Base-by-base conservation (phyloP, 78 protist species). In the Chrysochromulina tobinii region DNA sequence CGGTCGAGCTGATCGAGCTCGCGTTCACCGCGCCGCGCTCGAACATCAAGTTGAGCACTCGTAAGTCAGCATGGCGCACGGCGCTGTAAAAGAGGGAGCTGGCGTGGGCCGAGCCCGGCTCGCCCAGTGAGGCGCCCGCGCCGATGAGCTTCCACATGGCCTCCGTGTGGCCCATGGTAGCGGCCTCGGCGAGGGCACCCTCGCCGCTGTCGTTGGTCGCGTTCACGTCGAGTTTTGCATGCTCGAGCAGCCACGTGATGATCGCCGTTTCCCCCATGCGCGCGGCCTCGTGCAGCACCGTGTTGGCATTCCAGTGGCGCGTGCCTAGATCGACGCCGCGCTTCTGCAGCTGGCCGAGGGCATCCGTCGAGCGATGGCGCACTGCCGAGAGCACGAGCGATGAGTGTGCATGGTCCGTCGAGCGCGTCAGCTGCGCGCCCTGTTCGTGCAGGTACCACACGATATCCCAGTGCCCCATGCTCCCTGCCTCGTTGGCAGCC, bases 231-330 rank as follows among this genome's bases (percentile, higher is more conserved):
- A 12, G 23, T 7, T 12, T 12, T 38, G 38, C 38, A 12, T 59
- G 64, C 64, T 7, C 15, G 69, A 64, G 5, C 27, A 64, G 69
- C 69, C 8, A 15, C 27, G 25, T 9, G 25, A 15, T 15, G 27
- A 64, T 9, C 69, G 15, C 8, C 27, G 23, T 6, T 0, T 64
- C 25, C 27, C 69, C 69, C 25, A 20, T 5, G 5, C 69, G 69
- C 69, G 69, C 69, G 27, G 69, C 69, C 69, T 64, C 69, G 69
- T 64, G 69, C 25, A 64, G 69, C 69, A 21, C 69, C 69, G 69
- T 64, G 25, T 64, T 15, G 69, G 25, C 69, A 5, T 64, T 64
- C 69, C 25, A 5, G 69, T 64, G 8, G 27, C 25, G 15, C 69
- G 20, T 64, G 27, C 20, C 69, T 21, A 15, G 25, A 5, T 5